phyloP scores from a whole-genome alignment of 1,139 yeast species.

The Suhomyces guaymorum region DNA sequence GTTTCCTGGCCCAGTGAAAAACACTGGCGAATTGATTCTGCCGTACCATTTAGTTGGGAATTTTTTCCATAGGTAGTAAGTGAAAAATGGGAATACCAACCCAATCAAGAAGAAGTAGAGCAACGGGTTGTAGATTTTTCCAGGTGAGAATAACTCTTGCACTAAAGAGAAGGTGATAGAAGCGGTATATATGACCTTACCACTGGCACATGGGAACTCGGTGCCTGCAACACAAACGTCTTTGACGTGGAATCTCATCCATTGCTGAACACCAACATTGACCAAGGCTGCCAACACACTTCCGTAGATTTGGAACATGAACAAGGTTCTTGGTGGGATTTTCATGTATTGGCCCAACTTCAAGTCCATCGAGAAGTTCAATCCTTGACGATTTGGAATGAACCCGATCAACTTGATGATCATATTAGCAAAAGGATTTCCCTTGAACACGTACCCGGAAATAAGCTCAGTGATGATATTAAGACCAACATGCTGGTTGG shows the following conservation, averaged over 20 bases:
- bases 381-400: slow-evolving; percentile 25
- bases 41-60: slow-evolving; percentile 25
- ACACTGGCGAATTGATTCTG: slow-evolving; percentile 42
- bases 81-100: slow-evolving; percentile 37
- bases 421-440: slow-evolving; percentile 37
- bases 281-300: slow-evolving; percentile 34
- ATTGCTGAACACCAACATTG: slow-evolving; percentile 31
- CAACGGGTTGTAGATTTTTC: slow-evolving; percentile 41
- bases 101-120: slow-evolving; percentile 50
- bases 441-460: slow-evolving; percentile 36
- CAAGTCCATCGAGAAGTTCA: slow-evolving; percentile 18
- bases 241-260: slow-evolving; percentile 22
- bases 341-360: slow-evolving; percentile 22
- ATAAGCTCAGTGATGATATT: slow-evolving; percentile 37
- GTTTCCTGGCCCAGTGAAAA: slow-evolving; percentile 49
- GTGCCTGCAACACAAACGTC: slow-evolving; percentile 18
- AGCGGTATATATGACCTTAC: slow-evolving; percentile 19
- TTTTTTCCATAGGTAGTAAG: slow-evolving; percentile 27
- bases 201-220: slow-evolving; percentile 22
- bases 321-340: slow-evolving; percentile 20
- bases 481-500: slow-evolving; percentile 41
- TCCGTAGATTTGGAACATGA: slow-evolving; percentile 20
- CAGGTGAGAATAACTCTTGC: slow-evolving; percentile 36
- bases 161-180: slow-evolving; percentile 21
- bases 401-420: slow-evolving; percentile 37